Conservation (phyloP, 352 stramenopile genomes). For the Phytophthora europaea region DNA sequence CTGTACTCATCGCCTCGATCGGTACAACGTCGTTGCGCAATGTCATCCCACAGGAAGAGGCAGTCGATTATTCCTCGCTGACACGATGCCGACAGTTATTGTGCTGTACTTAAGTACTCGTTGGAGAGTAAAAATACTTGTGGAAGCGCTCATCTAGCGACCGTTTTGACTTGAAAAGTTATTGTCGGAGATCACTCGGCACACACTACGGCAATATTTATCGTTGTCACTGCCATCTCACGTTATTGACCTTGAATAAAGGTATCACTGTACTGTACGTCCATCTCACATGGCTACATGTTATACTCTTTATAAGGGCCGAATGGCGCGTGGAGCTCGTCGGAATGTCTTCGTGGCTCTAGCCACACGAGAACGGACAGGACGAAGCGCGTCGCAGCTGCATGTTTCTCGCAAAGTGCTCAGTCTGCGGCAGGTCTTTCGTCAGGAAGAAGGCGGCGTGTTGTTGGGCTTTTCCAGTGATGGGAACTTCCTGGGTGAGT, state of each 20-base stretch:
- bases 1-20: not conserved
- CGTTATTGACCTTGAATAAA: not conserved
- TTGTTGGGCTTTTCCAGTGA: constrained; percentile 80
- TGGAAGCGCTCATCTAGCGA: not conserved
- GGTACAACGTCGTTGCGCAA: not conserved
- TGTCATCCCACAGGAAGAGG: not conserved
- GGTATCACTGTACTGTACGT: not conserved
- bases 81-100: too few relatives aligned
- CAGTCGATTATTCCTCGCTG: too few relatives aligned
- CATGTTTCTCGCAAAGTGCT: constrained; percentile 19
- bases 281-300: not conserved
- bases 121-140: not conserved
- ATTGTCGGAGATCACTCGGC: constrained; percentile 2
- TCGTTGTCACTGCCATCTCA: not conserved
- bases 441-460: constrained; percentile 53
- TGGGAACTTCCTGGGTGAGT: constrained; percentile 66
- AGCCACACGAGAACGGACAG: constrained; percentile 18
- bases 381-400: not conserved
- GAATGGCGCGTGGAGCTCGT: not conserved
- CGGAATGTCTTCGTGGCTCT: constrained; percentile 17
- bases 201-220: not conserved
- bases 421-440: constrained; percentile 46
- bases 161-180: not conserved
- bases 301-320: constrained; percentile 7
- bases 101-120: too few relatives aligned